phyloP scores from a whole-genome alignment of 805 yeast species.

The Tanozyma kutaoensis region DNA sequence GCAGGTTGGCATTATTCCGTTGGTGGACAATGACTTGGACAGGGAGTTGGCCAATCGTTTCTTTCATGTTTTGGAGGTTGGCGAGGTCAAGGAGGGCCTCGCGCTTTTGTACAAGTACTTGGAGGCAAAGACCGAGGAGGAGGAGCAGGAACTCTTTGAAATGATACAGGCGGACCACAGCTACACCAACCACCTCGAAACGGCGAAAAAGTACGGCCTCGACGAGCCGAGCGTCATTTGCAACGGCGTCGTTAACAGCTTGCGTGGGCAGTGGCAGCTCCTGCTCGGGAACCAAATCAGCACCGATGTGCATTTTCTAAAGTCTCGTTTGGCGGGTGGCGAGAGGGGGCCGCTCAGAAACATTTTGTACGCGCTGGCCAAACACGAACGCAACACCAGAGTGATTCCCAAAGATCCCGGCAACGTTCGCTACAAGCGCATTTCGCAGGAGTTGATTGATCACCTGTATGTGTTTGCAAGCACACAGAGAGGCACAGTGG shows the following conservation, averaged over 20 bases:
- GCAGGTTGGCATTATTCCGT: slow-evolving; percentile 74
- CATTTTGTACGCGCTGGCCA: slow-evolving; percentile 29
- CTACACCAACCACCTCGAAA: slow-evolving; percentile 7
- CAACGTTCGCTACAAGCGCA: slow-evolving; percentile 16
- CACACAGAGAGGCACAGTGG: slow-evolving; percentile 16
- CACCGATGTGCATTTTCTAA: slow-evolving; percentile 27
- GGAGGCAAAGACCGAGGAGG: slow-evolving; percentile 13
- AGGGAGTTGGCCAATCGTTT: slow-evolving; percentile 15
- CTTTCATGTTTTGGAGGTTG: slow-evolving; percentile 17
- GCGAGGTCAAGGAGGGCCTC: slow-evolving; percentile 19
- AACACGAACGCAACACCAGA: slow-evolving; percentile 29
- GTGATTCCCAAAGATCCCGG: slow-evolving; percentile 21
- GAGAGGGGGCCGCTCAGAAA: slow-evolving; percentile 20
- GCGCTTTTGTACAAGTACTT: slow-evolving; percentile 25
- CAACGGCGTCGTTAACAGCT: slow-evolving; percentile 57
- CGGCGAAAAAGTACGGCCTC: slow-evolving; percentile 19
- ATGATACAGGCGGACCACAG: slow-evolving; percentile 8
- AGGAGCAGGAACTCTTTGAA: slow-evolving; percentile 9
- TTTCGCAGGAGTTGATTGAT: slow-evolving; percentile 12
- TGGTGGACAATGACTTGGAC: slow-evolving; percentile 20
- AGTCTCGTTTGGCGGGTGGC: slow-evolving; percentile 1
- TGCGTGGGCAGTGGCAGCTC: slow-evolving; percentile 42
- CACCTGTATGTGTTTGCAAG: slow-evolving; percentile 11
- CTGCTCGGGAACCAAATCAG: slow-evolving; percentile 37
- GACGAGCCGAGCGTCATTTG: slow-evolving; percentile 41